A percentile compares a stretch with the other conserved stretches of the same genome.
These are phyloP conservation scores for Xerocomellus intermedius DNA, from an alignment of 768 basidiomycete genomes.

Conservation along the genomic window DNA sequence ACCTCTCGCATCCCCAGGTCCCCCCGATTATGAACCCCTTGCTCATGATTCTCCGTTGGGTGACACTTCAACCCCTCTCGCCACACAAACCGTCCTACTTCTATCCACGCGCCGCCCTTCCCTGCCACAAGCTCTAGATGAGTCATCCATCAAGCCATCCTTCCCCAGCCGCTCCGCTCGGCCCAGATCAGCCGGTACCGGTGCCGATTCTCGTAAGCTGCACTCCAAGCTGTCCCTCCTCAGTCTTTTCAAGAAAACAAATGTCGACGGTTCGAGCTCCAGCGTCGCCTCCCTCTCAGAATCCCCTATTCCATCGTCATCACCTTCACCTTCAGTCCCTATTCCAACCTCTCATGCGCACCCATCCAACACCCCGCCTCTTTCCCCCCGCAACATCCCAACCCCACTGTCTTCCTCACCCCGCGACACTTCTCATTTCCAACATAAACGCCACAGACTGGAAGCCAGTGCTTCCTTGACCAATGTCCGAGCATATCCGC, in stretches of 20 bases:
- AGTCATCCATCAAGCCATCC: conserved; percentile 33
- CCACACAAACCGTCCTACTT: conserved; percentile 11
- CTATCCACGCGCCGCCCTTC: conserved; percentile 60
- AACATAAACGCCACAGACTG: conserved; percentile 22
- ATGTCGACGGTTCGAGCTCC: conserved; percentile 36
- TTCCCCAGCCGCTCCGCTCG: conserved; percentile 42
- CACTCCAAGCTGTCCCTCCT: conserved; percentile 74
- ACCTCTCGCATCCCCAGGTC: conserved; percentile 4
- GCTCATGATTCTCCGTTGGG: conserved; percentile 1
- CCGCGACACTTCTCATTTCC: conserved; percentile 21
- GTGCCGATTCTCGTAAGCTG: conserved; percentile 55
- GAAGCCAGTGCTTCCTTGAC: conserved; percentile 23
- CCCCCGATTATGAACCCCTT: conserved; percentile 16
- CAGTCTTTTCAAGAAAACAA: conserved; percentile 67
- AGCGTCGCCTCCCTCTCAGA: conserved; percentile 36
- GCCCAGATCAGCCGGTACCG: conserved; percentile 73
- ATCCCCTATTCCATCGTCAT: conserved; percentile 25
- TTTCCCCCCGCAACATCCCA: conserved; percentile 29
- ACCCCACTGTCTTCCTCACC: conserved; percentile 31
- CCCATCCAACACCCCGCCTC: conserved; percentile 19
- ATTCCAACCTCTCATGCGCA: conserved; percentile 19
- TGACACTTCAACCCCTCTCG: conserved; percentile 1
- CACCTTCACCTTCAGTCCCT: conserved; percentile 28
- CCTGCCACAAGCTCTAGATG: conserved; percentile 52
- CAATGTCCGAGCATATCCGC: conserved; percentile 28